Evolutionary conservation across 2,329 filamentous ascomycete species (phyloP).

Genomic region (Pyrenophora teres): DNA sequence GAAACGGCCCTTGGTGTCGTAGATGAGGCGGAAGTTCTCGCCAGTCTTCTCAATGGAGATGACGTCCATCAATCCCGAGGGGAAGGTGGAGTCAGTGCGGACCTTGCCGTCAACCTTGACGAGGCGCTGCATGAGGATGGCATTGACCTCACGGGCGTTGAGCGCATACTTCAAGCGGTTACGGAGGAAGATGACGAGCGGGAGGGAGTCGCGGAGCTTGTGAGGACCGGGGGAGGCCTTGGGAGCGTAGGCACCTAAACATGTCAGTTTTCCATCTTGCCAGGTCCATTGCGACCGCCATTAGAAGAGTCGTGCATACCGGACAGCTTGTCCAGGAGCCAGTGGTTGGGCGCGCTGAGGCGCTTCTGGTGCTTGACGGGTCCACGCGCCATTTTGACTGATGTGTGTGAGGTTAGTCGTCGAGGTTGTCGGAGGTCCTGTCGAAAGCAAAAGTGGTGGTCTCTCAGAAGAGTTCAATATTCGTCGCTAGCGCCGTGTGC

Average conservation of each 20-base stretch:
- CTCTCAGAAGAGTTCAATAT: slow-evolving; percentile 9
- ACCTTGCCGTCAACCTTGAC: slow-evolving; percentile 99
- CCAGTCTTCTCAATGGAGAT: slow-evolving; percentile 99
- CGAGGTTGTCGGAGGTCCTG: slow-evolving; percentile 41
- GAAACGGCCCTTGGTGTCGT: slow-evolving; percentile 99
- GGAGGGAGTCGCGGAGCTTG: slow-evolving; percentile 99
- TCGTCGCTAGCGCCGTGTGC: slow-evolving; percentile 16
- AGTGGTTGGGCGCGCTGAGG: slow-evolving; percentile 98
- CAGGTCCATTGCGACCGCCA: slow-evolving; percentile 12
- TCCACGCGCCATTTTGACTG: slow-evolving; percentile 68
- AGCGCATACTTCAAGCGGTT: slow-evolving; percentile 98
- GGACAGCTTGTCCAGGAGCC: slow-evolving; percentile 99
- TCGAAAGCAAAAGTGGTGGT: slow-evolving; percentile 18
- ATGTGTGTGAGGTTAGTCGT: slow-evolving; percentile 46
- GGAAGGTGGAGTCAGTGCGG: slow-evolving; percentile 97
- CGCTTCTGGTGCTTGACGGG: slow-evolving; percentile 99
- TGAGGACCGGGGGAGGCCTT: slow-evolving; percentile 84
- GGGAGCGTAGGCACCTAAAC: slow-evolving; percentile 60
- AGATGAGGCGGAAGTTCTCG: slow-evolving; percentile 99
- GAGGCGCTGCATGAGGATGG: slow-evolving; percentile 99
- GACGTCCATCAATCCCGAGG: slow-evolving; percentile 98
- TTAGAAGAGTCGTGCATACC: slow-evolving; percentile 63
- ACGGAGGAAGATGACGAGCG: slow-evolving; percentile 83
- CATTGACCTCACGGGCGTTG: slow-evolving; percentile 96
- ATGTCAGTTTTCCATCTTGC: slow-evolving; percentile 24